Percentiles rank a stretch among this genome's conserved stretches.
phyloP scores from a whole-genome alignment of 2,329 filamentous ascomycete species.

The Fusarium gaditjirri region DNA sequence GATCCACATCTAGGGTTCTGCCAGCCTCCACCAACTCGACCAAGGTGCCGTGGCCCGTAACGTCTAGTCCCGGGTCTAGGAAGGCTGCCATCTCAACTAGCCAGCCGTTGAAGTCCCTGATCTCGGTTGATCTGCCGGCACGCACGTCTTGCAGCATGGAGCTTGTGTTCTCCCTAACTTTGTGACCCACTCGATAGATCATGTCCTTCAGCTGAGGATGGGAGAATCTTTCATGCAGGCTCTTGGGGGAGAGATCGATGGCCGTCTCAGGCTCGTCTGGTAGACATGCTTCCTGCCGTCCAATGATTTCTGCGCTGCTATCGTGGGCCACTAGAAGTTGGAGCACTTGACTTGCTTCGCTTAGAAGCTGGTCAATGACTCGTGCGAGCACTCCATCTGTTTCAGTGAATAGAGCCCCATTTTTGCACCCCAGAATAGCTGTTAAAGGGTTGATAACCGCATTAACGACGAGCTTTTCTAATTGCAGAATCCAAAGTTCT shows the following conservation, averaged over 20 bases:
- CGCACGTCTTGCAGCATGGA: conserved; percentile 71
- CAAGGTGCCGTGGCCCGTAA: conserved; percentile 54
- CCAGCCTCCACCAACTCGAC: conserved; percentile 56
- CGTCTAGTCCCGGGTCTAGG: conserved; percentile 49
- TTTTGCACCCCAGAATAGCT: conserved; percentile 78
- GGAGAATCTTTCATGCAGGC: conserved; percentile 56
- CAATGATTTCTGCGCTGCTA: conserved; percentile 54
- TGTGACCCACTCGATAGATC: conserved; percentile 59
- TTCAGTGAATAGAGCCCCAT: conserved; percentile 78
- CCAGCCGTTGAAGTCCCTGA: conserved; percentile 70
- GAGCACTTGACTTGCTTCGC: conserved; percentile 81
- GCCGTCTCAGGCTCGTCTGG: background rate
- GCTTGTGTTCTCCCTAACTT: conserved; percentile 65
- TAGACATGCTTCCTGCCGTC: background rate
- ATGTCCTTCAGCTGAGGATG: conserved; percentile 54
- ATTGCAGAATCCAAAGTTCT: conserved; percentile 70
- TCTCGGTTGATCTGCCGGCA: conserved; percentile 64
- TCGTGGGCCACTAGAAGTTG: conserved; percentile 73
- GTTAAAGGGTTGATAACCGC: conserved; percentile 87
- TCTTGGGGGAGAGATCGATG: conserved; percentile 27
- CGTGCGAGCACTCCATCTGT: conserved; percentile 60
- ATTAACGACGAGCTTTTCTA: conserved; percentile 89
- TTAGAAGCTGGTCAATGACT: conserved; percentile 75
- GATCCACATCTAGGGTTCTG: conserved; percentile 46
- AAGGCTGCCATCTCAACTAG: conserved; percentile 59